Base-by-base conservation (phyloP, 345 rosid genomes). In the Nephelium lappaceum region DNA sequence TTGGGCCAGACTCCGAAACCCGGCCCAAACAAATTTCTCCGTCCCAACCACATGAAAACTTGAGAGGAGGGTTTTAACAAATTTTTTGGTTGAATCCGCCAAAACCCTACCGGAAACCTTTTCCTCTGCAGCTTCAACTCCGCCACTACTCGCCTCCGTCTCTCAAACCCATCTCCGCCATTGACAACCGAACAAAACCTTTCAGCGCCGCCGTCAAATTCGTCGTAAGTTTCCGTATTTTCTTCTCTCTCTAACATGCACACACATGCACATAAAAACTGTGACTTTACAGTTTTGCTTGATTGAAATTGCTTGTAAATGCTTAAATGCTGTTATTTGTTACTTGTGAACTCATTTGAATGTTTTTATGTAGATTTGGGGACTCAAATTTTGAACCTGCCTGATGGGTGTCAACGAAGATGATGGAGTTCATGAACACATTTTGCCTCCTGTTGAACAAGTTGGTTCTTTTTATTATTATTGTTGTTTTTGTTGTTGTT, bases 381-480 rank as follows among this genome's bases (percentile, higher is more conserved):
- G 38, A 25, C 38, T 39, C 19, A 19, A 5, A 41, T 76, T 39
- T 78, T 27, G 2, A 76, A 75, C 49, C 18, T 9, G 38, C 12
- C 15, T 75, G 83, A 89, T 90, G 93, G 89, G 72, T 71, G 78
- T 27, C 21, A 73, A 25, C 65, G 67, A 77, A 76, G 88, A 85
- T 38, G 84, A 36, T 27, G 78, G 64, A 69, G 78, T 51, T 21
- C 66, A 63, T 27, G 88, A 58, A 63, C 69, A 73, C 60, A 68
- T 81, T 71, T 67, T 83, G 66, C 87, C 88, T 79, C 85, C 87
- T 19, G 18, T 77, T 57, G 89, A 86, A 60, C 88, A 83, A 88
- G 92, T 90, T 62, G 25, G 3, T 36, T 76, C 39, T 8, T 58
- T 60, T 1, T 39, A 21, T 21, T 66, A 39, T 61, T 5, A 6